Evolutionary conservation across 345 rosid genomes (phyloP), one percentile per base, ranked within the genome.

Genomic region (Citrus mangshanensis): DNA sequence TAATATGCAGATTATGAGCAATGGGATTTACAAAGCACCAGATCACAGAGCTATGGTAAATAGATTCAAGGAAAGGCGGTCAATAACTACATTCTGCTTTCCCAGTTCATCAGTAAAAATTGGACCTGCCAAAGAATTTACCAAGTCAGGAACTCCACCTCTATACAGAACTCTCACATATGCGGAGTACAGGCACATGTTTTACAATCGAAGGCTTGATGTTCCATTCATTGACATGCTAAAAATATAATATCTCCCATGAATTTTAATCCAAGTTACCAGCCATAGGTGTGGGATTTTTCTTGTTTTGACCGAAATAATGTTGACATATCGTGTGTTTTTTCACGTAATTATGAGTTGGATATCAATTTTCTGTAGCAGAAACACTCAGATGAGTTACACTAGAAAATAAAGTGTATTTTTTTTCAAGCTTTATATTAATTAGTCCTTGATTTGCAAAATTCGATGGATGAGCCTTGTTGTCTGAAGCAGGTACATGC

Each of bases 21-120:
- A 83, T 35, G 85, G 84, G 71, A 63, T 83, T 8, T 84, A 87
- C 68, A 85, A 80, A 70, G 85, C 86, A 68, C 83, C 84, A 1
- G 82, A 86, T 71, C 91, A 90, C 75, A 82, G 91, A 62, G 90
- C 83, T 6, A 63, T 87, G 21, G 87, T 83, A 51, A 86, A 87
- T 63, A 77, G 82, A 58, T 68, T 69, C 6, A 85, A 80, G 51
- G 88, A 88, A 55, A 75, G 89, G 28, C 46, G 59, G 40, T 84
- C 84, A 21, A 75, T 84, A 62, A 85, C 73, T 7, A 84, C 87
- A 7, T 78, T 85, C 75, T 84, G 86, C 79, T 80, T 78, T 46
- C 90, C 86, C 6, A 61, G 70, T 28, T 67, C 80, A 10, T 78
- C 84, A 56, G 60, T 79, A 14, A 65, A 51, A n/a, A 74, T 84